Percentiles rank a stretch among this genome's conserved stretches.
These are phyloP conservation scores for Thalia dealbata DNA, from an alignment of 176 grass and related monocot genomes.

Conservation along the genomic window DNA sequence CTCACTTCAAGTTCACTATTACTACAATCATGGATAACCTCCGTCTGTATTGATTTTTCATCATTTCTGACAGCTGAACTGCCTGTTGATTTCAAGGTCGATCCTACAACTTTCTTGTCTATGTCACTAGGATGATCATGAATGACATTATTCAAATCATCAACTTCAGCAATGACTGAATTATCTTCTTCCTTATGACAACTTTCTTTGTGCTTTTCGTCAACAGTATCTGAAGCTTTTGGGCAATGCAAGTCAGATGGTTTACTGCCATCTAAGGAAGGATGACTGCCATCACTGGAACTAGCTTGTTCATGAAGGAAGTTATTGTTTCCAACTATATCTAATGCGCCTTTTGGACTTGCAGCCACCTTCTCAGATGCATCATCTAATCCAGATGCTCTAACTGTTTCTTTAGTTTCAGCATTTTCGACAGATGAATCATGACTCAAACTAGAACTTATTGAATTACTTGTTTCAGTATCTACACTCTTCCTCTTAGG, in stretches of 20 bases:
- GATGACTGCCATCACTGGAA: not conserved
- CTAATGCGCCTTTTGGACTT: not conserved
- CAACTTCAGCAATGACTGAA: conserved; percentile 28
- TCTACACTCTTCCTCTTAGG: conserved; percentile 3
- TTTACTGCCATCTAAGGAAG: conserved; percentile 6
- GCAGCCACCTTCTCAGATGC: not conserved
- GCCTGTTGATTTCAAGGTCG: conserved; percentile 23
- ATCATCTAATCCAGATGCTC: not conserved
- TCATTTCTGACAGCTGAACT: conserved; percentile 18
- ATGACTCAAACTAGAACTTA: conserved; percentile 2
- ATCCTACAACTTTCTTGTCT: conserved; percentile 35
- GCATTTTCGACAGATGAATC: conserved; percentile 10
- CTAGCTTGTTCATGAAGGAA: not conserved
- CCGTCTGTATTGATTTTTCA: conserved; percentile 25
- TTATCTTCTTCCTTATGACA: conserved; percentile 13
- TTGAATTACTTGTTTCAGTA: conserved; percentile 3
- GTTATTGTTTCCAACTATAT: not conserved
- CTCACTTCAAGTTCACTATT: conserved; percentile 22
- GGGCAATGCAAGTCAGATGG: not conserved
- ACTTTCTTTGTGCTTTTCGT: conserved; percentile 6
- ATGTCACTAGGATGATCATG: not conserved
- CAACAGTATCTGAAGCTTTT: conserved; percentile 2
- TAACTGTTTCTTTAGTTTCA: conserved; percentile 6
- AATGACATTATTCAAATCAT: conserved; percentile 17
- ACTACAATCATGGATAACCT: conserved; percentile 22